Evolutionary conservation across 108 stramenopile genomes (phyloP), one percentile per base, ranked within the genome.

Genomic region (Nitzschia putrida): DNA sequence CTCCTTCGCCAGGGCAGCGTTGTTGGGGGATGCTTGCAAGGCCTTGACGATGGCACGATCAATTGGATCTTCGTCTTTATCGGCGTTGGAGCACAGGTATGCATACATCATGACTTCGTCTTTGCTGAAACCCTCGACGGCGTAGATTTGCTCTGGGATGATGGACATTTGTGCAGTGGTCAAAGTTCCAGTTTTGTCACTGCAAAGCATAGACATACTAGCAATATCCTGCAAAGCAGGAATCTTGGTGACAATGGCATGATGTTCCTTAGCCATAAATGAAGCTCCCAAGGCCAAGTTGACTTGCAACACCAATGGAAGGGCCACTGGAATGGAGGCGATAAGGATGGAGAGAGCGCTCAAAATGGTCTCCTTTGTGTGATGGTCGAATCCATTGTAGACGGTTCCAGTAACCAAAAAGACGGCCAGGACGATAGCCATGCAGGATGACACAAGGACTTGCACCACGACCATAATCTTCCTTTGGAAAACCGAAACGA

Each of bases 161-260:
- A 95, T 78, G 43, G 89, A 85, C 74, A 95, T 90, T 41, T 89
- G 75, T 10, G 91, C 91, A 25, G 90, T 89, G 22, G 94, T 95
- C 37, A 95, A 64, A 21, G 95, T 95, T 55, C 95, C 95, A 11
- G 95, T 95, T 78, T 95, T 93, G 76, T 91, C 89, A 59, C 55
- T 83, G 69, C 94, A 94, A 47, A 95, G 64, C 44, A 95, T 85
- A 26, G 71, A 77, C 92, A 90, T 88, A 14, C 78, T 77, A 44
- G 90, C 91, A 71, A 94, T 91, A 68, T 96, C 95, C 74, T 96
- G 88, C 9, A 96, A 66, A 16, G 95, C 92, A 23, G 92, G 86
- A 56, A 89, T 80, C 24, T 71, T 75, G 14, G 95, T 90, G 10
- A 96, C 95, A 68, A 96, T 83, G 53, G 91, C 95, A 58, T 86